These are phyloP conservation scores for Volvox carteri DNA, from an alignment of 163 green algal species.

Conservation along the genomic window DNA sequence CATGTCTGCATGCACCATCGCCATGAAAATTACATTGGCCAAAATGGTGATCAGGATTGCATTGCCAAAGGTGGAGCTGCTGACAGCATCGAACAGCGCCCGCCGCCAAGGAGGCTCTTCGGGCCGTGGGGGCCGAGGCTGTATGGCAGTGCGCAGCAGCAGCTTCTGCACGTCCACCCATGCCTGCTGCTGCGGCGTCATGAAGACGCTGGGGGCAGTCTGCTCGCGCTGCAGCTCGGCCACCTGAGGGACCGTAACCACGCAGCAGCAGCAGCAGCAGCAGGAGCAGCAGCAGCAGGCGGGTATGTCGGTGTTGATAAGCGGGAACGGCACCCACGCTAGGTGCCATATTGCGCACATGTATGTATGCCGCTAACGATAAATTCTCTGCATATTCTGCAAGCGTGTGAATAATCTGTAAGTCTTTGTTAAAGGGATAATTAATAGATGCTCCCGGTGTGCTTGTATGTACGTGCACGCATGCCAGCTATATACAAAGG, in stretches of 20 bases:
- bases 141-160: slow-evolving; percentile 47
- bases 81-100: slow-evolving; percentile 57
- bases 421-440: no score
- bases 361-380: no score
- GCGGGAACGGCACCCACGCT: no score
- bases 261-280: no score
- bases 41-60: slow-evolving; percentile 75
- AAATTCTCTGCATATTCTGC: no score
- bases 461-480: no score
- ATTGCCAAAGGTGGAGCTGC: slow-evolving; percentile 58
- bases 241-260: slow-evolving; percentile 68
- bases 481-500: no score
- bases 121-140: slow-evolving; percentile 19
- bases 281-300: no score
- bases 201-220: slow-evolving; percentile 56
- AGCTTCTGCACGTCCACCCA: slow-evolving; percentile 79
- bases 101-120: neutral
- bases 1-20: slow-evolving; percentile 53
- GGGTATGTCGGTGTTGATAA: no score
- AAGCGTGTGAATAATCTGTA: no score
- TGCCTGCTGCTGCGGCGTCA: slow-evolving; percentile 68
- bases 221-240: slow-evolving; percentile 77
- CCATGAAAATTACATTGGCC: slow-evolving; percentile 77
- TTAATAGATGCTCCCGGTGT: no score
- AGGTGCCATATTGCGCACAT: no score